These are phyloP conservation scores for Neofusicoccum umdonicola DNA, from an alignment of 2,329 filamentous ascomycete species.

Conservation along the genomic window DNA sequence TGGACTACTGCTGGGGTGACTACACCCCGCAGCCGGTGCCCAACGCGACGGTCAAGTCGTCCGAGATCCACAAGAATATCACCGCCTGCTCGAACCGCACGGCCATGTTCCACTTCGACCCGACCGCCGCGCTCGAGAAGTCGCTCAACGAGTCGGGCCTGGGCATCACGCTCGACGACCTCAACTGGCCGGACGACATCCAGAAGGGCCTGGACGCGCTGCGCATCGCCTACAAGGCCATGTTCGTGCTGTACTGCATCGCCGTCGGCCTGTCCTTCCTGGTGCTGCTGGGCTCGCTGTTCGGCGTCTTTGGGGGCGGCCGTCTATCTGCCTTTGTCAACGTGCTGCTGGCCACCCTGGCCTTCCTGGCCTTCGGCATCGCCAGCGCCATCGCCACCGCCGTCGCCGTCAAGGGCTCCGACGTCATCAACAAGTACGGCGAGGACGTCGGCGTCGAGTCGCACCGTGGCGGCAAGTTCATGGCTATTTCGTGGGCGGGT, in stretches of 20 bases:
- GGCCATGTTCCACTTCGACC: constrained; percentile 58
- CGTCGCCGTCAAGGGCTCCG: constrained; percentile 52
- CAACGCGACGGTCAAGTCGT: constrained; percentile 42
- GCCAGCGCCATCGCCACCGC: constrained; percentile 74
- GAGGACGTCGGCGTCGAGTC: constrained; percentile 50
- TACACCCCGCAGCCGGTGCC: constrained; percentile 44
- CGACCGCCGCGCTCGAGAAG: constrained; percentile 48
- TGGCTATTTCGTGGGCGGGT: constrained; percentile 60
- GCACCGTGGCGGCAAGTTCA: constrained; percentile 53
- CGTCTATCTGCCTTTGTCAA: constrained; percentile 49
- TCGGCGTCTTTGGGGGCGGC: constrained; percentile 41
- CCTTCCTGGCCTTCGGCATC: constrained; percentile 61
- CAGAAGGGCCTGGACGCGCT: constrained; percentile 53
- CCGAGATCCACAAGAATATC: constrained; percentile 50
- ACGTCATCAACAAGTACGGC: constrained; percentile 55
- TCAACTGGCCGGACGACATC: constrained; percentile 59
- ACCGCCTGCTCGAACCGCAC: constrained; percentile 55
- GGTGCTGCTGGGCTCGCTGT: constrained; percentile 47
- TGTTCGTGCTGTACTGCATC: constrained; percentile 60
- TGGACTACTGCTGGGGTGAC: constrained; percentile 57
- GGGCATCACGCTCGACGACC: constrained; percentile 49
- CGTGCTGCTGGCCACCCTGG: constrained; percentile 49
- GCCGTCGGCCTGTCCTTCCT: constrained; percentile 54
- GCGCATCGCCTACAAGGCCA: constrained; percentile 49
- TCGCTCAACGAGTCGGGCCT: constrained; percentile 40